Percentiles rank a stretch among this genome's conserved stretches.
phyloP scores from a whole-genome alignment of 371 early-diverging fungal genomes.

The Rhizopus sp. region DNA sequence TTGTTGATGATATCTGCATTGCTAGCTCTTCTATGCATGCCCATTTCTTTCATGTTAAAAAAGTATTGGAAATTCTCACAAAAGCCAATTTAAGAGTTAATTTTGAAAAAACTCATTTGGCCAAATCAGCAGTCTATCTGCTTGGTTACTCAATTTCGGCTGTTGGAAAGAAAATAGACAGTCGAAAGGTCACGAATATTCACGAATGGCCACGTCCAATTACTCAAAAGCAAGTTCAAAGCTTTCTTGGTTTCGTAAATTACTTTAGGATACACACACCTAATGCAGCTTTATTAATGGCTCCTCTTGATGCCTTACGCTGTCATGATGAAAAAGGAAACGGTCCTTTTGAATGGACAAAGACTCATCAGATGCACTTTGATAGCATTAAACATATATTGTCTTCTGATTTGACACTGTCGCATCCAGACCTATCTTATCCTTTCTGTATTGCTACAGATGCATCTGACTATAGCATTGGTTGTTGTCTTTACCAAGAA shows the following conservation, averaged over 20 bases:
- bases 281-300: slow-evolving; percentile 9
- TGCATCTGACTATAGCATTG: too few relatives aligned
- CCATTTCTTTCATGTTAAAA: not conserved
- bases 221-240: slow-evolving; percentile 18
- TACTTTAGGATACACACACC: slow-evolving; percentile 3
- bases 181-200: slow-evolving; percentile 11
- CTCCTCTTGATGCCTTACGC: too few relatives aligned
- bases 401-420: too few relatives aligned
- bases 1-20: slow-evolving; percentile 20
- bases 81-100: not conserved
- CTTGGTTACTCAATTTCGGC: not conserved
- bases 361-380: too few relatives aligned
- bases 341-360: too few relatives aligned
- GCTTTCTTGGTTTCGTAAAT: slow-evolving; percentile 22
- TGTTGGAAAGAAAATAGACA: slow-evolving; percentile 2
- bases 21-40: not conserved
- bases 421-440: too few relatives aligned
- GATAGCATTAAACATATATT: too few relatives aligned
- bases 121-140: not conserved
- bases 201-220: slow-evolving; percentile 17
- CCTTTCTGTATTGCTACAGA: slow-evolving; percentile 32
- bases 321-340: too few relatives aligned
- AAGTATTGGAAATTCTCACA: not conserved
- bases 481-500: too few relatives aligned
- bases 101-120: slow-evolving; percentile 2